Evolutionary conservation across 2,329 filamentous ascomycete genomes (phyloP).

Genomic region (Cercospora janseana): DNA sequence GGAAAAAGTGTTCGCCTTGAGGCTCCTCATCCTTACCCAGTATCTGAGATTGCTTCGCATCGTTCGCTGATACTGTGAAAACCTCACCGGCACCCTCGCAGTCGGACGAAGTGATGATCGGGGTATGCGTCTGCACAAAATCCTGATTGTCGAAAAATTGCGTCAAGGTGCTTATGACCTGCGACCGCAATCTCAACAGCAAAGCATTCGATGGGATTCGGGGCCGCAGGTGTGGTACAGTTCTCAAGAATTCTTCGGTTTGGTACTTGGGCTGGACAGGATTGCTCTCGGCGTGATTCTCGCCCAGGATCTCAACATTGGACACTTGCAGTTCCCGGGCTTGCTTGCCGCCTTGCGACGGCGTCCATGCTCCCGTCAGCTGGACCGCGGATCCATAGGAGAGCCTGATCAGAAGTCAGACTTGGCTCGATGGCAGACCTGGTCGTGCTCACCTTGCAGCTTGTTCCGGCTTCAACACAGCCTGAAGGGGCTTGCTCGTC

Average conservation of each 20-base stretch:
- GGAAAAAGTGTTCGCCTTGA: slow-evolving; percentile 65
- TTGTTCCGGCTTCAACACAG: slow-evolving; percentile 69
- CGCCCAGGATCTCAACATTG: slow-evolving; percentile 67
- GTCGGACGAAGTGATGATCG: slow-evolving; percentile 92
- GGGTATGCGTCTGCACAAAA: slow-evolving; percentile 84
- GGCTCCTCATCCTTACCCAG: slow-evolving; percentile 45
- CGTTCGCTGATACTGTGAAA: slow-evolving; percentile 61
- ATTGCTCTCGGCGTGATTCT: slow-evolving; percentile 81
- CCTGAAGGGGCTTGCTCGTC: slow-evolving; percentile 74
- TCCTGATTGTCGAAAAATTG: slow-evolving; percentile 70
- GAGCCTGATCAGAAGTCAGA: slow-evolving; percentile 55
- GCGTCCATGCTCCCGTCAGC: slow-evolving; percentile 73
- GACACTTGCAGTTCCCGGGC: slow-evolving; percentile 77
- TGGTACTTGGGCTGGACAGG: slow-evolving; percentile 98
- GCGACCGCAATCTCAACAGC: slow-evolving; percentile 77
- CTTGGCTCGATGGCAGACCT: neutral
- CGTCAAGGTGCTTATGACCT: slow-evolving; percentile 69
- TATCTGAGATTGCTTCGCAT: slow-evolving; percentile 30
- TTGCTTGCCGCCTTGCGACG: slow-evolving; percentile 65
- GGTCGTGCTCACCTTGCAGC: slow-evolving; percentile 64
- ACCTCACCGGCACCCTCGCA: slow-evolving; percentile 96
- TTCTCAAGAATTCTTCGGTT: slow-evolving; percentile 80
- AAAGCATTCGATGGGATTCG: slow-evolving; percentile 78
- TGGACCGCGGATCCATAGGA: slow-evolving; percentile 78
- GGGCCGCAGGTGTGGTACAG: slow-evolving; percentile 80